Evolutionary conservation across 352 stramenopile species (phyloP), one percentile per base, ranked within the genome.

Genomic region (Elongisporangium undulatum): DNA sequence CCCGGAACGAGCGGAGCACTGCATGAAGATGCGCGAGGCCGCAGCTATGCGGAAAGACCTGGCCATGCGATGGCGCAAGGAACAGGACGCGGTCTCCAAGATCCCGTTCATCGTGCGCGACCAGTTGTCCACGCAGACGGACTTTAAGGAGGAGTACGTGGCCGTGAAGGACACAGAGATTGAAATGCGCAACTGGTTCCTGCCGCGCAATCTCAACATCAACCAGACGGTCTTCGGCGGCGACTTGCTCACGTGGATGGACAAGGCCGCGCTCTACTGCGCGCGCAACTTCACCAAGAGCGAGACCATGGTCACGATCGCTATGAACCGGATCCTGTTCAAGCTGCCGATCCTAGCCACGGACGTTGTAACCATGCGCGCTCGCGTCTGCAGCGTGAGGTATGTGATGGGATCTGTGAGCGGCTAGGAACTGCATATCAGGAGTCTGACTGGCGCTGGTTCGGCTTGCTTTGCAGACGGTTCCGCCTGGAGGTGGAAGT

Each of bases 251-350:
- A 67, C 58, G n/a, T 77, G 67, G 74, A 81, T 83, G 74, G 75
- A 89, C 68, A 77, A 75, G 23, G 74, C 72, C 10, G 79, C 79
- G 29, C 26, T 80, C 26, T 83, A 85, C 54, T 89, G 76, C 19
- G 79, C 74, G 21, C 66, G 70, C 56, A 74, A 59, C 20, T 87
- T 89, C 58, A 82, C 76, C 0, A 77, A 75, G 41, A 89, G 82
- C 68, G 68, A 72, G 56, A 70, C 68, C 34, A 81, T 88, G 68
- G 71, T 82, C 39, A 88, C 73, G 5, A 71, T 81, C 54, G 69
- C 67, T 21, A 74, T 78, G 53, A 75, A 68, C 58, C 78, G 64
- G 23, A 53, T 84, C 24, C 65, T 69, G 21, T 85, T 88, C 59
- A 73, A 75, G 55, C 55, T 85, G 58, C 75, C 76, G 22, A 69